A percentile compares a stretch with the other conserved stretches of the same genome.
Conservation (phyloP, 2,329 filamentous ascomycete genomes). For the Cytospora paraplurivora region DNA sequence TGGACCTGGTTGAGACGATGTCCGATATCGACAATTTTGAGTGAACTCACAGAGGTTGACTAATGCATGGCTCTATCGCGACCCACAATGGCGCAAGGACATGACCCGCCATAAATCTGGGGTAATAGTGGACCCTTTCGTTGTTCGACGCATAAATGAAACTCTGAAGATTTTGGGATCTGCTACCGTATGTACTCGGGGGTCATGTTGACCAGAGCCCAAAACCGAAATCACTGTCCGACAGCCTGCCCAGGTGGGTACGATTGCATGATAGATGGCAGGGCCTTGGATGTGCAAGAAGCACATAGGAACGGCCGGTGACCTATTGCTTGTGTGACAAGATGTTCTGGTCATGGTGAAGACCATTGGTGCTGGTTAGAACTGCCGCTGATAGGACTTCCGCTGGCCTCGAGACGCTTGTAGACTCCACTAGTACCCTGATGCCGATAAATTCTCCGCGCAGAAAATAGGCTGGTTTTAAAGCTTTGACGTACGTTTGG, state of each 20-base stretch:
- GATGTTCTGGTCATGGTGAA: too few species aligned
- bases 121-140: conserved; percentile 11
- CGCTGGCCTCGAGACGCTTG: conserved; percentile 2
- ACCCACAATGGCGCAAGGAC: conserved; percentile 22
- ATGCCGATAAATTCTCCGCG: conserved; percentile 29
- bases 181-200: neutral
- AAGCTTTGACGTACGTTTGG: conserved; percentile 7
- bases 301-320: conserved; percentile 7
- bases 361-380: too few species aligned
- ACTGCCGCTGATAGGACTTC: conserved; percentile 7
- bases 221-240: conserved; percentile 12
- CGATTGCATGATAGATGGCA: neutral
- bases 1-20: neutral
- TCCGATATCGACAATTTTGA: neutral
- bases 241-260: too few species aligned
- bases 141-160: neutral
- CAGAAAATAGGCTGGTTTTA: neutral
- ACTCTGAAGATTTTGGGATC: neutral
- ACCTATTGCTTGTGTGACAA: too few species aligned
- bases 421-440: conserved; percentile 16
- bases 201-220: neutral
- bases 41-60: conserved; percentile 5
- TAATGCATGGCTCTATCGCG: conserved; percentile 27
- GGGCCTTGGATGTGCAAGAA: conserved; percentile 1
- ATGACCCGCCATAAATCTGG: conserved; percentile 21